Conservation (phyloP, 2,329 filamentous ascomycete species). For the Monosporascus sp. region DNA sequence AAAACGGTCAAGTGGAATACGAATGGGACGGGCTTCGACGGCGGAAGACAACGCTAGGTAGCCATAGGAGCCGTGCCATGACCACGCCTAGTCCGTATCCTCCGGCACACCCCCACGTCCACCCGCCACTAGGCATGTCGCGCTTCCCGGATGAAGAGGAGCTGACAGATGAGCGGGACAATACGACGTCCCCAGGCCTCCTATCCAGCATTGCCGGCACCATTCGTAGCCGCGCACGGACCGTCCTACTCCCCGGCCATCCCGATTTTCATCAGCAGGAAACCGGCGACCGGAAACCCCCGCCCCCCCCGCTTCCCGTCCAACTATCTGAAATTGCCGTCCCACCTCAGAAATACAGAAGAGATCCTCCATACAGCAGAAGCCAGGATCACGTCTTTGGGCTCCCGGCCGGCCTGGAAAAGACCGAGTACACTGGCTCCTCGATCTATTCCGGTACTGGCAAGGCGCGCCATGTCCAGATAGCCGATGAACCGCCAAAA, state of each 20-base stretch:
- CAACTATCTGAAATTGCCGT: slow-evolving; percentile 58
- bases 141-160: slow-evolving; percentile 68
- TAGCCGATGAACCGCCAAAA: slow-evolving; percentile 32
- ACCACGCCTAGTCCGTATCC: slow-evolving; percentile 29
- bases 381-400: slow-evolving; percentile 45
- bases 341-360: slow-evolving; percentile 38
- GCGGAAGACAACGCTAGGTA: slow-evolving; percentile 53
- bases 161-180: slow-evolving; percentile 46
- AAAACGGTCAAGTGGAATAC: slow-evolving; percentile 63
- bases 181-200: slow-evolving; percentile 41
- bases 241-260: slow-evolving; percentile 33
- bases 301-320: slow-evolving; percentile 56
- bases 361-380: slow-evolving; percentile 34
- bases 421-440: slow-evolving; percentile 46
- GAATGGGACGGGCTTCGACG: slow-evolving; percentile 91
- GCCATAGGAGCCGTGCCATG: slow-evolving; percentile 31
- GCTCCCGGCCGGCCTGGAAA: slow-evolving; percentile 36
- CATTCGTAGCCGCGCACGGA: slow-evolving; percentile 42
- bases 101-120: slow-evolving; percentile 64
- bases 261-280: slow-evolving; percentile 35
- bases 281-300: slow-evolving; percentile 32
- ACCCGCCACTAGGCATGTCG: slow-evolving; percentile 84
- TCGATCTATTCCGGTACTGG: slow-evolving; percentile 37
- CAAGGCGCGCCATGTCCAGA: slow-evolving; percentile 43
- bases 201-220: slow-evolving; percentile 55